phyloP scores from a whole-genome alignment of 257 asterid species.

The Ajuga chamaepitys region DNA sequence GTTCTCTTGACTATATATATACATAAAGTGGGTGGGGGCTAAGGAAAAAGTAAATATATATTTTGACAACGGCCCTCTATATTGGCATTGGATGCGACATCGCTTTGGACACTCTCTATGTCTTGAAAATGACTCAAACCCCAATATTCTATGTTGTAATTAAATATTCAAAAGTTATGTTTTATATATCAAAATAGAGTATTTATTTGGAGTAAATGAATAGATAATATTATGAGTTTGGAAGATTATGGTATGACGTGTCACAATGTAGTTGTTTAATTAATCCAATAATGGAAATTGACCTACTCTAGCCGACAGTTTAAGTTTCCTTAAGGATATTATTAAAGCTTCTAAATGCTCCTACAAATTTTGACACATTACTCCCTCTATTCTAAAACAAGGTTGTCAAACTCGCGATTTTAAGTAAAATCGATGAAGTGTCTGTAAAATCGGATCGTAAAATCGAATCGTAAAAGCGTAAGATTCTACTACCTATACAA shows the following conservation, averaged over 20 bases:
- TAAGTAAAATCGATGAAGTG: too few species aligned
- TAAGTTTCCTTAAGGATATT: neutral
- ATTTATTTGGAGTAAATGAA: slow-evolving; percentile 1
- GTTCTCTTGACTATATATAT: neutral
- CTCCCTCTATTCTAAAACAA: too few species aligned
- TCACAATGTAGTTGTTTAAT: slow-evolving; percentile 15
- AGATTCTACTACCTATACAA: too few species aligned
- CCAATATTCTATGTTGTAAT: neutral
- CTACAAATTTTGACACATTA: too few species aligned
- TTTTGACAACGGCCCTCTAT: slow-evolving; percentile 18
- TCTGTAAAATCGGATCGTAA: too few species aligned
- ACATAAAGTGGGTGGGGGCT: slow-evolving; percentile 11
- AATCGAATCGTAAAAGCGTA: too few species aligned
- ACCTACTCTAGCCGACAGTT: slow-evolving; percentile 32
- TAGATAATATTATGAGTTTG: slow-evolving; percentile 14
- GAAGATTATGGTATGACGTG: slow-evolving; percentile 22
- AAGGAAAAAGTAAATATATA: slow-evolving; percentile 6
- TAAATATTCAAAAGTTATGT: neutral
- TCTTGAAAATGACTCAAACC: slow-evolving; percentile 23
- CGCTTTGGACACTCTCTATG: slow-evolving; percentile 21
- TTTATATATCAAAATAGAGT: neutral
- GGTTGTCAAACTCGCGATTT: too few species aligned
- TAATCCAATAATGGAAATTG: slow-evolving; percentile 13
- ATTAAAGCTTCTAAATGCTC: too few species aligned
- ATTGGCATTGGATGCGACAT: slow-evolving; percentile 27